A percentile compares a stretch with the other conserved stretches of the same genome.
Conservation (phyloP, 139 green algal species). For the Chloropicon primus region DNA sequence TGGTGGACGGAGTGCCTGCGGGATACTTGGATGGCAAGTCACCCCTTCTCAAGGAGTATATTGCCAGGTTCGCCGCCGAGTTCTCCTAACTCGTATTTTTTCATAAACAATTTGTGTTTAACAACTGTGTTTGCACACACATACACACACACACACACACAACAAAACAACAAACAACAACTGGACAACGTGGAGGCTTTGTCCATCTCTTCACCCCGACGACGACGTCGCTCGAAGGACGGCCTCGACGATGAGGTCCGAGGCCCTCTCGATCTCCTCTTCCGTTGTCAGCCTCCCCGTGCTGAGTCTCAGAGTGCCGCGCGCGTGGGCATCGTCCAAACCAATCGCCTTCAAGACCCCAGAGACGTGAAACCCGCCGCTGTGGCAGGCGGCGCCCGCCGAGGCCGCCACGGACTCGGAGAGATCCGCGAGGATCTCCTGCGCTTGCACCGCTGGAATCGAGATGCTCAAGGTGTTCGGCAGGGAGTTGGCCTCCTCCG, state of each 20-base stretch:
- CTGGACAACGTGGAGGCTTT: too few species aligned
- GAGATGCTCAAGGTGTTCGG: slow-evolving; percentile 70
- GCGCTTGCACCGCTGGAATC: slow-evolving; percentile 35
- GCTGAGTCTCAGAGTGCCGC: slow-evolving; percentile 56
- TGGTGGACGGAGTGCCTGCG: neutral
- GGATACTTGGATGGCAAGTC: neutral
- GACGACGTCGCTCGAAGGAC: too few species aligned
- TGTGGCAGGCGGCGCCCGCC: slow-evolving; percentile 57
- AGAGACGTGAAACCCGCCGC: slow-evolving; percentile 9
- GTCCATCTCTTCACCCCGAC: too few species aligned
- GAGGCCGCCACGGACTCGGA: slow-evolving; percentile 34
- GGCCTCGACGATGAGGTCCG: neutral
- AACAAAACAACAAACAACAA: too few species aligned
- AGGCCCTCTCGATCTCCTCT: slow-evolving; percentile 31
- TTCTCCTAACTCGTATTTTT: too few species aligned
- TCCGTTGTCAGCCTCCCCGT: slow-evolving; percentile 47
- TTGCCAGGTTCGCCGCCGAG: neutral
- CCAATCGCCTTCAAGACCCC: slow-evolving; percentile 19
- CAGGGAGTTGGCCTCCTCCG: slow-evolving; percentile 18
- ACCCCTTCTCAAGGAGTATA: neutral
- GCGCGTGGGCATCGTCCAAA: slow-evolving; percentile 30
- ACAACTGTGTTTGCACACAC: too few species aligned
- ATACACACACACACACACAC: too few species aligned
- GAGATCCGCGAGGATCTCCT: slow-evolving; percentile 30
- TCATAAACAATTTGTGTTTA: too few species aligned